These are phyloP conservation scores for Metschnikowia koreensis DNA, from an alignment of 805 yeast genomes.

Conservation along the genomic window DNA sequence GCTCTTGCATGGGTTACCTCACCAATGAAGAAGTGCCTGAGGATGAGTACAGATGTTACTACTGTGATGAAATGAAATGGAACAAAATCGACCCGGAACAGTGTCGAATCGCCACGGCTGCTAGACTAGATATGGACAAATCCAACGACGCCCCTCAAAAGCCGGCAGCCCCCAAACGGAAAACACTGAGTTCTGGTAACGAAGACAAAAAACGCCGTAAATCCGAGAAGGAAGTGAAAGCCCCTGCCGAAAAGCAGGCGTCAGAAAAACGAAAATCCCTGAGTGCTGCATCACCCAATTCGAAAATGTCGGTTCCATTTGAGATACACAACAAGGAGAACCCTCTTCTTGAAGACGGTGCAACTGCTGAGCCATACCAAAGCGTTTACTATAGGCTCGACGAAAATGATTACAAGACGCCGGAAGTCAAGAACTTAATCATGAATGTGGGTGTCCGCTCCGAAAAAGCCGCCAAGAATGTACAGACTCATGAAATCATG, in stretches of 20 bases:
- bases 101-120: constrained; percentile 31
- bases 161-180: constrained; percentile 17
- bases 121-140: constrained; percentile 30
- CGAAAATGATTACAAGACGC: constrained; percentile 44
- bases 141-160: constrained; percentile 19
- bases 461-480: constrained; percentile 5
- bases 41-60: constrained; percentile 68
- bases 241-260: constrained; percentile 4
- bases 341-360: constrained; percentile 39
- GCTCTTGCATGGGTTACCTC: constrained; percentile 78
- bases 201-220: constrained; percentile 33
- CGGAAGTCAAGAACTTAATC: constrained; percentile 26
- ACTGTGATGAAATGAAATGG: constrained; percentile 55
- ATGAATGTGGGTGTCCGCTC: constrained; percentile 18
- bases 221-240: constrained; percentile 17
- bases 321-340: constrained; percentile 40
- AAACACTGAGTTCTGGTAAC: constrained; percentile 23
- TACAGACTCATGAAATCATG: constrained; percentile 16
- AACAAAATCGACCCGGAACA: constrained; percentile 41
- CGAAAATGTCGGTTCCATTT: constrained; percentile 1
- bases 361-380: constrained; percentile 48
- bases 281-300: constrained; percentile 9
- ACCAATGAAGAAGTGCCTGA: constrained; percentile 79
- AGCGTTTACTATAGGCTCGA: constrained; percentile 50
- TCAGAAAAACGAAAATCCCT: constrained; percentile 16